Conservation (phyloP, 2,329 filamentous ascomycete species). For the Aspergillus thermomutatus region DNA sequence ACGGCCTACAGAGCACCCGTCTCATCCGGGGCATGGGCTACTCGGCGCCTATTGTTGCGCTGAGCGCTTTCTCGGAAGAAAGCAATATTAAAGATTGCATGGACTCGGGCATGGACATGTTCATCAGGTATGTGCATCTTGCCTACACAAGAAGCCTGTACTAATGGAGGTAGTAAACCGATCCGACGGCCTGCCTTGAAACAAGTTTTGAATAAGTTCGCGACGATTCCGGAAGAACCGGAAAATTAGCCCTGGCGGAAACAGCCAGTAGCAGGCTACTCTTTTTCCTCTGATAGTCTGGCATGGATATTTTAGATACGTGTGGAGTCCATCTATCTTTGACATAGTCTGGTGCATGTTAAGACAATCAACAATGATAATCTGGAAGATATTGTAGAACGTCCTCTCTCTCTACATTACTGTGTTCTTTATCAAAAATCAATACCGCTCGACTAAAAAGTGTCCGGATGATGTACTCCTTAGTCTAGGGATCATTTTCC, state of each 20-base stretch:
- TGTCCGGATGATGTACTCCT: too few species aligned
- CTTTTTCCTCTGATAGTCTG: background rate
- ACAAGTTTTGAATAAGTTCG: conserved; percentile 74
- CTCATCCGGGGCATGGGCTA: conserved; percentile 85
- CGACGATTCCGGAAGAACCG: conserved; percentile 71
- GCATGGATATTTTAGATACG: background rate
- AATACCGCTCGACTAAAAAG: too few species aligned
- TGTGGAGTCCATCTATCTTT: background rate
- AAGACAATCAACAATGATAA: background rate
- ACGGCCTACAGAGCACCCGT: conserved; percentile 80
- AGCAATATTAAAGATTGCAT: conserved; percentile 83
- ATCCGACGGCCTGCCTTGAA: conserved; percentile 83
- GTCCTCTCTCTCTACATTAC: too few species aligned
- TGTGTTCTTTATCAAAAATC: too few species aligned
- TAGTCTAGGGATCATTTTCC: too few species aligned
- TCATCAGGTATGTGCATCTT: conserved; percentile 51
- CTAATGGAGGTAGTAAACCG: conserved; percentile 45
- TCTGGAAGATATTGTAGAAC: background rate
- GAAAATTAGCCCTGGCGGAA: conserved; percentile 1
- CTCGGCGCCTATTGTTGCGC: conserved; percentile 79
- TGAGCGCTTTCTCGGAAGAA: conserved; percentile 88
- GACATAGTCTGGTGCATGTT: background rate
- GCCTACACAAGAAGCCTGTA: background rate
- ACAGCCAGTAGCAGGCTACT: background rate
- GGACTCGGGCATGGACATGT: conserved; percentile 89